These are phyloP conservation scores for Plasmodium knowlesi DNA, from an alignment of 169 alveolate genomes.

Conservation along the genomic window DNA sequence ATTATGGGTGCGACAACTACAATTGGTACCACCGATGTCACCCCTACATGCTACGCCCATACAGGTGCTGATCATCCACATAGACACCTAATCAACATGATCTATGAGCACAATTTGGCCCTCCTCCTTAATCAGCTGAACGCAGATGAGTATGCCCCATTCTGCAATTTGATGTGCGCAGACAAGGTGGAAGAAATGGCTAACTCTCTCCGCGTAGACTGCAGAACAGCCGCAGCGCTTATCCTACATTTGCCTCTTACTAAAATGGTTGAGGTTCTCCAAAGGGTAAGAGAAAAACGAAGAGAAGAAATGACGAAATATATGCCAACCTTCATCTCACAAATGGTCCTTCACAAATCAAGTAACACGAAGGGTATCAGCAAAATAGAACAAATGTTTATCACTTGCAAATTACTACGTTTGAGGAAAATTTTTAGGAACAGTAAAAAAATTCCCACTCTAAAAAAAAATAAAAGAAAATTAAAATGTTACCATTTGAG, in stretches of 20 bases:
- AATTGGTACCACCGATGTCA: neutral
- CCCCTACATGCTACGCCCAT: neutral
- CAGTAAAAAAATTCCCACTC: neutral
- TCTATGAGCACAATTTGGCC: slow-evolving; percentile 16
- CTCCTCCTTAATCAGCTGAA: slow-evolving; percentile 26
- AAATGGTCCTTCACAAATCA: neutral
- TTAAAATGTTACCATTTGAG: neutral
- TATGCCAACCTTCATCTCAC: slow-evolving; percentile 18
- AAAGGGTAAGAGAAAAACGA: neutral
- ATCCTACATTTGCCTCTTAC: slow-evolving; percentile 41
- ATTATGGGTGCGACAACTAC: no score
- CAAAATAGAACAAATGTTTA: slow-evolving; percentile 54
- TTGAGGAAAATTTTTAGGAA: slow-evolving; percentile 17
- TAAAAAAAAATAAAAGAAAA: neutral
- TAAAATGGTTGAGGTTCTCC: slow-evolving; percentile 17
- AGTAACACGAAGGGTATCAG: neutral
- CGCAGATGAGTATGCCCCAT: neutral
- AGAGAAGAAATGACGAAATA: neutral
- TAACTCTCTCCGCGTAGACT: neutral
- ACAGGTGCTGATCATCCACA: neutral
- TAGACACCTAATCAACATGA: neutral
- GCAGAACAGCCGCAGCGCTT: neutral
- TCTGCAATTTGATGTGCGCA: slow-evolving; percentile 15
- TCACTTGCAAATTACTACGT: slow-evolving; percentile 20
- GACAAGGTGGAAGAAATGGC: slow-evolving; percentile 16